Percentiles rank a stretch among this genome's conserved stretches.
Evolutionary conservation across 805 yeast genomes (phyloP).

Genomic region (Starmera quercuum): DNA sequence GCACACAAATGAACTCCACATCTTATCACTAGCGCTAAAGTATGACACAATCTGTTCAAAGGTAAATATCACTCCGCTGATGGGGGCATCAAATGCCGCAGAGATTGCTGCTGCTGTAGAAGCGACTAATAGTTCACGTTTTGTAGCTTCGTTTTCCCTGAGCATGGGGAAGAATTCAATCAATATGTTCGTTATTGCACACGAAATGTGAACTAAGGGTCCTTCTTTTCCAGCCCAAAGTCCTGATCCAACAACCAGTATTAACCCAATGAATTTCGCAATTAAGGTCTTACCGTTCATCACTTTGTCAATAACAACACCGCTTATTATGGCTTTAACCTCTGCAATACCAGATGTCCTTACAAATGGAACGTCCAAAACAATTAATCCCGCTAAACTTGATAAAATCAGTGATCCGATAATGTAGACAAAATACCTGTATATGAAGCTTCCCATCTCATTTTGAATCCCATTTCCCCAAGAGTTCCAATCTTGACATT

Average conservation of each 20-base stretch:
- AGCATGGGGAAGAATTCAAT: slow-evolving; percentile 24
- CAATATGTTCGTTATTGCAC: slow-evolving; percentile 42
- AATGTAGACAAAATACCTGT: slow-evolving; percentile 29
- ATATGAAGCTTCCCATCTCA: slow-evolving; percentile 21
- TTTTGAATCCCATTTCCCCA: slow-evolving; percentile 23
- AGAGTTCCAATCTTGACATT: slow-evolving; percentile 25
- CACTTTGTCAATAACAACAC: slow-evolving; percentile 47
- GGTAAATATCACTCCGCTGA: slow-evolving; percentile 80
- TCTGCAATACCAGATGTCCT: slow-evolving; percentile 67
- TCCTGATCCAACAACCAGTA: slow-evolving; percentile 67
- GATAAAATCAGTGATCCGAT: slow-evolving; percentile 32
- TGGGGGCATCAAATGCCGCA: slow-evolving; percentile 80
- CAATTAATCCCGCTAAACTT: slow-evolving; percentile 24
- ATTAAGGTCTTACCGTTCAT: slow-evolving; percentile 44
- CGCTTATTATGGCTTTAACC: slow-evolving; percentile 59
- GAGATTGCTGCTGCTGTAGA: slow-evolving; percentile 81
- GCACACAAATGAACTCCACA: slow-evolving; percentile 82
- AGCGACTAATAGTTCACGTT: slow-evolving; percentile 63
- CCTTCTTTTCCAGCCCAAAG: slow-evolving; percentile 85
- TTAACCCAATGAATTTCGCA: slow-evolving; percentile 49
- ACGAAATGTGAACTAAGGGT: slow-evolving; percentile 74
- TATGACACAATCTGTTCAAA: slow-evolving; percentile 61
- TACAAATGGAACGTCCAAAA: slow-evolving; percentile 28
- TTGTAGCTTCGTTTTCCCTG: slow-evolving; percentile 44
- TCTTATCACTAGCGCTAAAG: slow-evolving; percentile 51